phyloP scores from a whole-genome alignment of 768 basidiomycete species.

The Albatrellus ellisii region DNA sequence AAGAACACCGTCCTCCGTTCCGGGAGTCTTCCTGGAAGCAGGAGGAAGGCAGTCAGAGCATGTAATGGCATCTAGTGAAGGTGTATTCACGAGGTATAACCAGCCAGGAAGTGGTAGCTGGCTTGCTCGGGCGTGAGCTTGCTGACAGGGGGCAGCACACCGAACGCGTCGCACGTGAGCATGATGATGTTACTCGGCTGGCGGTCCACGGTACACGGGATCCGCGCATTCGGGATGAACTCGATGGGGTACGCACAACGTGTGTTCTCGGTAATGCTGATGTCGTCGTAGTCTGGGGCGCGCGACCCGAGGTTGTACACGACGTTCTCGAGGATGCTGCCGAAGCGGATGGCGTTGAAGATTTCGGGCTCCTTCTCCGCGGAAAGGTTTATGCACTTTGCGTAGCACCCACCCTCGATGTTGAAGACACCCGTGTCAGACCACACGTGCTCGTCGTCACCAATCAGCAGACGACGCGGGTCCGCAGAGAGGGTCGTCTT shows the following conservation, averaged over 20 bases:
- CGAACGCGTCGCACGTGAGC: slow-evolving; percentile 97
- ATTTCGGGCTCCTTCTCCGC: slow-evolving; percentile 98
- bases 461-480: slow-evolving; percentile 85
- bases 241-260: slow-evolving; percentile 99
- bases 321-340: slow-evolving; percentile 97
- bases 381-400: slow-evolving; percentile 95
- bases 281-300: slow-evolving; percentile 87
- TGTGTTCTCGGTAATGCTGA: slow-evolving; percentile 97
- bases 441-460: slow-evolving; percentile 99
- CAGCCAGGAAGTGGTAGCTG: slow-evolving; percentile 94
- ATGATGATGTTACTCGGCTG: slow-evolving; percentile 95
- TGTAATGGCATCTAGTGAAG: no score
- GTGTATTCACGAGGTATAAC: slow-evolving; percentile 74
- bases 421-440: slow-evolving; percentile 98
- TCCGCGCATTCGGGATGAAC: slow-evolving; percentile 87
- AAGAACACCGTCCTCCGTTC: slow-evolving; percentile 94
- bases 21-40: slow-evolving; percentile 78
- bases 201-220: slow-evolving; percentile 76
- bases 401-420: slow-evolving; percentile 99
- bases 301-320: slow-evolving; percentile 84
- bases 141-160: slow-evolving; percentile 93
- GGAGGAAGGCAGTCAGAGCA: neutral
- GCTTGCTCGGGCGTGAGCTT: slow-evolving; percentile 90
- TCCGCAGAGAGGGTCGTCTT: slow-evolving; percentile 99
- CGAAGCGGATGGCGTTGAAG: slow-evolving; percentile 87